Evolutionary conservation across 1,284 basidiomycete genomes (phyloP).

Genomic region (Cryptococcus deneoformans): DNA sequence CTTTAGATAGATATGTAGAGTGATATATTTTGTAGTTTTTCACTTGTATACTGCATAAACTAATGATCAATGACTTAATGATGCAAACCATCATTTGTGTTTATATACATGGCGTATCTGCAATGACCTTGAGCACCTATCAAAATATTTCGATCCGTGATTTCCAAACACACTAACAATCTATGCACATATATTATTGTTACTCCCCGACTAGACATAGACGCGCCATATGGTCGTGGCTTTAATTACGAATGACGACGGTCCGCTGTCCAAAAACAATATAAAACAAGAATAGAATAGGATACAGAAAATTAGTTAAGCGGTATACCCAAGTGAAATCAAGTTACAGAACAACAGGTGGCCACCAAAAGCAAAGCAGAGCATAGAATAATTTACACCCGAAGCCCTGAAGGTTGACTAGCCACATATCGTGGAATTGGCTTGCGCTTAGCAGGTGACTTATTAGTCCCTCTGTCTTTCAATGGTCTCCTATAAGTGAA

Average conservation of each 20-base stretch:
- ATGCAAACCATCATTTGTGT: no score
- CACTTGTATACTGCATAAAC: no score
- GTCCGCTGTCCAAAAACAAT: background rate
- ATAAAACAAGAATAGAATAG: background rate
- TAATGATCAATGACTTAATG: background rate
- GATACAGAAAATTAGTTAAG: background rate
- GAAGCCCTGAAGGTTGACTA: constrained; percentile 13
- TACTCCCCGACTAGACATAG: background rate
- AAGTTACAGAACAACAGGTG: background rate
- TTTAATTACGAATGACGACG: background rate
- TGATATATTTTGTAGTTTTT: background rate
- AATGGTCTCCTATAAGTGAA: background rate
- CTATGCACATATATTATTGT: background rate
- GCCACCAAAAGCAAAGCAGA: background rate
- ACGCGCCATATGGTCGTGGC: background rate
- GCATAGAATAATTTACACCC: constrained; percentile 1
- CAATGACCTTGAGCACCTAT: no score
- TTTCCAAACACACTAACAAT: background rate
- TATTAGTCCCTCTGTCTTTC: background rate
- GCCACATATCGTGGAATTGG: constrained; percentile 12
- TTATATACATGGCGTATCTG: no score
- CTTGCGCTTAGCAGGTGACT: constrained; percentile 7
- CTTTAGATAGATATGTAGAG: constrained; percentile 29
- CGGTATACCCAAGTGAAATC: background rate
- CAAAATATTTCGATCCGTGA: no score